These are phyloP conservation scores for Cyclocybe cylindracea DNA, from an alignment of 768 basidiomycete species.

Conservation along the genomic window DNA sequence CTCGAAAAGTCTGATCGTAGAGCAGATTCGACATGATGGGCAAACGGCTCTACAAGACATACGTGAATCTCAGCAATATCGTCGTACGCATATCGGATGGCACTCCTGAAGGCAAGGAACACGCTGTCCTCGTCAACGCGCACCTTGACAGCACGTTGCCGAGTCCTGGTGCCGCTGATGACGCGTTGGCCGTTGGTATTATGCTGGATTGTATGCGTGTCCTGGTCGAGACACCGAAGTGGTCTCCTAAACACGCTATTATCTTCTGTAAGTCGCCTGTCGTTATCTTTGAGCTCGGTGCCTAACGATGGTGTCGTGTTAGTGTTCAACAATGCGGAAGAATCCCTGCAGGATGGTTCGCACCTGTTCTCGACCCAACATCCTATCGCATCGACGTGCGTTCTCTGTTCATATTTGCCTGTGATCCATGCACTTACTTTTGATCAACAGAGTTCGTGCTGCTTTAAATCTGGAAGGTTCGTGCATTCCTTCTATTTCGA, in stretches of 20 bases:
- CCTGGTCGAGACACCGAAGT: conserved; percentile 61
- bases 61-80: conserved; percentile 86
- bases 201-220: conserved; percentile 92
- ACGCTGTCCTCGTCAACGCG: conserved; percentile 85
- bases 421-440: neutral
- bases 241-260: conserved; percentile 75
- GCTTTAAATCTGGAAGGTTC: conserved; percentile 89
- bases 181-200: conserved; percentile 84
- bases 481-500: conserved; percentile 1
- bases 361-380: conserved; percentile 95
- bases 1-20: neutral
- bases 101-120: conserved; percentile 67
- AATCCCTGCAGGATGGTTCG: conserved; percentile 92
- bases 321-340: conserved; percentile 97
- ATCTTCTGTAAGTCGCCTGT: conserved; percentile 70
- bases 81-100: conserved; percentile 84
- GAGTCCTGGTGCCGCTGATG: conserved; percentile 87
- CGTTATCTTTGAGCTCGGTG: neutral
- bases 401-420: conserved; percentile 8
- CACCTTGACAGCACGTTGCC: conserved; percentile 92
- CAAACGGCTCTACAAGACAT: conserved; percentile 81
- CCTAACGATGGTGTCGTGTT: neutral
- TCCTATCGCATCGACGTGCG: conserved; percentile 67
- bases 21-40: conserved; percentile 91
- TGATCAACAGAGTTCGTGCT: conserved; percentile 64